These are phyloP conservation scores for Helicostylum pulchrum DNA, from an alignment of 192 early-diverging fungal genomes.

Conservation along the genomic window DNA sequence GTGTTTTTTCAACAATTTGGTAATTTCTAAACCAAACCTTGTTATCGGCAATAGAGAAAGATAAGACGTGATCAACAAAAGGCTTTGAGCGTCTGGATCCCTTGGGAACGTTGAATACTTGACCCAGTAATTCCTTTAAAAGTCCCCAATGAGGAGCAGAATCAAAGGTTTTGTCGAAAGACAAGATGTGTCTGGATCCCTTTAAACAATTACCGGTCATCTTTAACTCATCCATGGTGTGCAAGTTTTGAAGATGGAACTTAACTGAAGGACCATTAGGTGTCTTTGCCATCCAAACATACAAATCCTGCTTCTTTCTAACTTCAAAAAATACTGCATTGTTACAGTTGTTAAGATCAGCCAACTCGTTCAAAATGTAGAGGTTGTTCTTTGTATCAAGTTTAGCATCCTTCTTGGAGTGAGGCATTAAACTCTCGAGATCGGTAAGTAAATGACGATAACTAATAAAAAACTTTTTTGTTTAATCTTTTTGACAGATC, in stretches of 20 bases:
- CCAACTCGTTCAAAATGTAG: constrained; percentile 87
- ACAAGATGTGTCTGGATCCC: constrained; percentile 91
- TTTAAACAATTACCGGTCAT: constrained; percentile 99
- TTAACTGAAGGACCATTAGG: constrained; percentile 94
- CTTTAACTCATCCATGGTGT: constrained; percentile 98
- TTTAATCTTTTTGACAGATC: background rate
- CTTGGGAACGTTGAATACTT: constrained; percentile 87
- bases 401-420: constrained; percentile 95
- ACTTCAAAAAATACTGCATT: constrained; percentile 96
- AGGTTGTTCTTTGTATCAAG: constrained; percentile 90
- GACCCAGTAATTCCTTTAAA: constrained; percentile 92
- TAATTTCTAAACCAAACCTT: constrained; percentile 97
- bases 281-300: constrained; percentile 93
- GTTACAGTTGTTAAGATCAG: constrained; percentile 97
- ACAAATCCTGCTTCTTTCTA: constrained; percentile 87
- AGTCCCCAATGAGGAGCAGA: constrained; percentile 77
- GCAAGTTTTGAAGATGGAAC: constrained; percentile 94
- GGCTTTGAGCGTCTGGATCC: constrained; percentile 90
- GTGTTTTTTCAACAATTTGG: constrained; percentile 80
- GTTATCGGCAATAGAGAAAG: constrained; percentile 83
- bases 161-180: constrained; percentile 94
- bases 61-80: constrained; percentile 93
- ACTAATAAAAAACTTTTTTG: constrained; percentile 39
- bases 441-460: constrained; percentile 93
- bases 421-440: constrained; percentile 82